Evolutionary conservation across 1,284 basidiomycete species (phyloP).

Genomic region (Austroboletus rostrupii): DNA sequence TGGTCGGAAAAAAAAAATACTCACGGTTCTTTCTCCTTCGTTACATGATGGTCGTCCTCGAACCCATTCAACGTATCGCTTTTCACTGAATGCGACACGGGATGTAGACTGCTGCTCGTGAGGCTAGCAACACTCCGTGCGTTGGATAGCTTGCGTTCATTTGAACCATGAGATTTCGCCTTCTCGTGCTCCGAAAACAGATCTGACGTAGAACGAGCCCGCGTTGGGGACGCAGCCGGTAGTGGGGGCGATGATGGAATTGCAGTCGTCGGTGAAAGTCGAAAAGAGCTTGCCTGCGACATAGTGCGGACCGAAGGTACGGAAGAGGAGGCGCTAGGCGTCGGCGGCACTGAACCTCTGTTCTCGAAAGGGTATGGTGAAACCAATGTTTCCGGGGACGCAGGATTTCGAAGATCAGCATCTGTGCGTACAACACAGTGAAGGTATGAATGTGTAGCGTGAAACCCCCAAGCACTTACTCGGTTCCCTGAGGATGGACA

Average conservation of each 20-base stretch:
- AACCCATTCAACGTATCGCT: constrained; percentile 16
- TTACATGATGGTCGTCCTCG: constrained; percentile 25
- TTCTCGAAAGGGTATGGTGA: constrained; percentile 49
- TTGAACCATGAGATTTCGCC: constrained; percentile 31
- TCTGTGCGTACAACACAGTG: constrained; percentile 21
- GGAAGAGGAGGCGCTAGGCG: constrained; percentile 47
- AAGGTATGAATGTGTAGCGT: constrained; percentile 6
- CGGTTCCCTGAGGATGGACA: constrained; percentile 52
- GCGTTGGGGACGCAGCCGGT: constrained; percentile 42
- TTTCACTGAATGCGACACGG: constrained; percentile 13
- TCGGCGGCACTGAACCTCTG: constrained; percentile 39
- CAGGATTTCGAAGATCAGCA: constrained; percentile 58
- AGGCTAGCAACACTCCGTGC: constrained; percentile 30
- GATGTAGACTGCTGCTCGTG: constrained; percentile 18
- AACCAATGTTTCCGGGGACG: constrained; percentile 58
- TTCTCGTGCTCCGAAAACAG: constrained; percentile 48
- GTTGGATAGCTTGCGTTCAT: constrained; percentile 30
- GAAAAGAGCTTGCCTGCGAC: constrained; percentile 26
- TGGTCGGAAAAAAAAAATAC: constrained; percentile 20
- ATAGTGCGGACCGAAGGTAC: constrained; percentile 31
- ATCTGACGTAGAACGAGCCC: constrained; percentile 55
- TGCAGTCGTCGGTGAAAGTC: constrained; percentile 31
- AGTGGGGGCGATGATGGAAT: constrained; percentile 34
- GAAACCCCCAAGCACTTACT: constrained; percentile 35
- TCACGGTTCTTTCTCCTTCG: constrained; percentile 43